These are phyloP conservation scores for Coelastrella sp. DNA, from an alignment of 139 green algal genomes.

Conservation along the genomic window DNA sequence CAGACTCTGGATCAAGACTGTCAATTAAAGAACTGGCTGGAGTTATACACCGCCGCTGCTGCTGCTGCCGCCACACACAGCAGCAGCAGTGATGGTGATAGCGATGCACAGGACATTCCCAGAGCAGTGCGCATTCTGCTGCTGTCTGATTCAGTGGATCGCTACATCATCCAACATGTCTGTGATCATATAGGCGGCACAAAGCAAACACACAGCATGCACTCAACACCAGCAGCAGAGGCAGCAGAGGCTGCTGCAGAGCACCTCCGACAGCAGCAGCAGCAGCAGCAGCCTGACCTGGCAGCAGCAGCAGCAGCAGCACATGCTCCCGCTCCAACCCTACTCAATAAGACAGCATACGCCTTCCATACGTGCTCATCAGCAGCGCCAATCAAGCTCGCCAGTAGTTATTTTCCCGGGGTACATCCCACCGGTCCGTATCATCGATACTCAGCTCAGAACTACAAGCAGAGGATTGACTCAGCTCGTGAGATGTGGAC, in stretches of 20 bases:
- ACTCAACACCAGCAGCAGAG: conserved; percentile 21
- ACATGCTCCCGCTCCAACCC: not conserved
- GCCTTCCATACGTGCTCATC: conserved; percentile 3
- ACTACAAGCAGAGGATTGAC: conserved; percentile 27
- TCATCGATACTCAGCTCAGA: conserved; percentile 32
- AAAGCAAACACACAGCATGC: conserved; percentile 33
- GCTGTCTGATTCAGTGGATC: conserved; percentile 55
- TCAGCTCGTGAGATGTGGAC: conserved; percentile 25
- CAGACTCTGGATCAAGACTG: conserved; percentile 41
- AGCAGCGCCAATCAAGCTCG: not conserved
- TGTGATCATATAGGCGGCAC: conserved; percentile 35
- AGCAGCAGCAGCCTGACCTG: conserved; percentile 22
- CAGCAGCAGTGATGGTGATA: not conserved
- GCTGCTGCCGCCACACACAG: not conserved
- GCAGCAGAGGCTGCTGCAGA: conserved; percentile 18
- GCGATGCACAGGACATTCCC: not conserved
- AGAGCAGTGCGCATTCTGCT: conserved; percentile 38
- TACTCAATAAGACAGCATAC: conserved; percentile 29
- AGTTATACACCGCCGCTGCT: conserved; percentile 29
- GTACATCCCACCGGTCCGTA: conserved; percentile 49
- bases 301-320: not conserved
- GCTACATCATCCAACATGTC: conserved; percentile 45
- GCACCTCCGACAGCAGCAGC: conserved; percentile 21
- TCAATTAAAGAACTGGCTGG: conserved; percentile 33
- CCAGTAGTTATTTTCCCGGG: conserved; percentile 53